phyloP scores from a whole-genome alignment of 2,329 filamentous ascomycete genomes.

The Cyphellophora attinorum region DNA sequence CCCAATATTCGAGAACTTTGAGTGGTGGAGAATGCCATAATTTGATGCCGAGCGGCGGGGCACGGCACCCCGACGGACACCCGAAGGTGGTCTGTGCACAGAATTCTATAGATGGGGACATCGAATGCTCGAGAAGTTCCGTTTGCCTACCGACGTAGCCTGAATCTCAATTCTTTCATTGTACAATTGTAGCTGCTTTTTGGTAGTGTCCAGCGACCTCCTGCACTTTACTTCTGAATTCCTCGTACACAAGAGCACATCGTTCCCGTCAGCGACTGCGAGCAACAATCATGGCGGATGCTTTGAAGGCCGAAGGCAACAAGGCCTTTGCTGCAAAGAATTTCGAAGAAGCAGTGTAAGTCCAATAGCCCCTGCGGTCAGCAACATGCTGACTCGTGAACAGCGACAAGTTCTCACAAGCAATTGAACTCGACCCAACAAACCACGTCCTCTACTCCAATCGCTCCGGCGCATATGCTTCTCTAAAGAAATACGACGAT shows the following conservation, averaged over 20 bases:
- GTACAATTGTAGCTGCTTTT: not conserved
- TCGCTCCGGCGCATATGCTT: conserved; percentile 77
- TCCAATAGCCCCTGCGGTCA: conserved; percentile 24
- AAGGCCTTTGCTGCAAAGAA: conserved; percentile 97
- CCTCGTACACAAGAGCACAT: not conserved
- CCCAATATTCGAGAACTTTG: no score
- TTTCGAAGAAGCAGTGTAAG: conserved; percentile 90
- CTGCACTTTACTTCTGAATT: not conserved
- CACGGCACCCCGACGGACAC: no score
- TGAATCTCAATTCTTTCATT: not conserved
- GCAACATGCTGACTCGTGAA: conserved; percentile 5
- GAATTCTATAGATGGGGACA: no score
- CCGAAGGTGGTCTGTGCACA: no score
- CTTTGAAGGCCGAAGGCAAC: conserved; percentile 96
- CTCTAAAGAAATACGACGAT: conserved; percentile 76
- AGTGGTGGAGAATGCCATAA: no score
- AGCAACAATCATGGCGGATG: conserved; percentile 51
- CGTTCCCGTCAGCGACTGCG: no score
- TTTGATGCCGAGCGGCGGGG: no score
- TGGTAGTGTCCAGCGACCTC: not conserved
- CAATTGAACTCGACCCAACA: conserved; percentile 73
- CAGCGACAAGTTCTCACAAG: conserved; percentile 89
- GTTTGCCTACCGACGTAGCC: not conserved
- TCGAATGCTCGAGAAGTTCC: no score
- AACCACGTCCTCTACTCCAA: conserved; percentile 99